These are phyloP conservation scores for Trichoderma koningii DNA, from an alignment of 2,329 filamentous ascomycete genomes.

Conservation along the genomic window DNA sequence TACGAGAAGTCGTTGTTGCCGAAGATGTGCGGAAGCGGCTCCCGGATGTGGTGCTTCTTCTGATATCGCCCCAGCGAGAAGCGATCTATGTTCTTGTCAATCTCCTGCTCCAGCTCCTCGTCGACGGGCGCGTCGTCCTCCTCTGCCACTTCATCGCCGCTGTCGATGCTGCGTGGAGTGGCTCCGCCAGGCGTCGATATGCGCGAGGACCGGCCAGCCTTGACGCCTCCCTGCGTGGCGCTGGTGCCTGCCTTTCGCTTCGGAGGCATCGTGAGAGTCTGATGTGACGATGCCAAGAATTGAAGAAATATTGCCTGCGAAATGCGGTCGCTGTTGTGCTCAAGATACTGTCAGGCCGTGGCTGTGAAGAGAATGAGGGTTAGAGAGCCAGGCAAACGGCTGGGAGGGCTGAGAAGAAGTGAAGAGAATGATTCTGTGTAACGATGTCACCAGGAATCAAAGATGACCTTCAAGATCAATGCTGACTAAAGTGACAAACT, in stretches of 20 bases:
- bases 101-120: constrained; percentile 54
- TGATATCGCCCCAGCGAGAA: constrained; percentile 59
- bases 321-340: constrained; percentile 26
- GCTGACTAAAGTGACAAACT: constrained; percentile 7
- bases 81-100: constrained; percentile 61
- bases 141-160: constrained; percentile 51
- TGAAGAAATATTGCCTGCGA: constrained; percentile 24
- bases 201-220: constrained; percentile 58
- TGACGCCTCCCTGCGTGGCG: constrained; percentile 51
- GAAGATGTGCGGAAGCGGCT: constrained; percentile 52
- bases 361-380: constrained; percentile 7
- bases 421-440: background rate
- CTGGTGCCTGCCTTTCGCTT: constrained; percentile 66
- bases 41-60: constrained; percentile 47
- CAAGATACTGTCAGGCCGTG: background rate
- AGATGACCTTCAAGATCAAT: background rate
- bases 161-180: constrained; percentile 61
- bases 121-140: constrained; percentile 56
- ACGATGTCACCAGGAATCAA: constrained; percentile 3
- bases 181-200: constrained; percentile 62
- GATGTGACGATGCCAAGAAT: background rate
- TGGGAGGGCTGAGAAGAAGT: background rate
- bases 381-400: constrained; percentile 12
- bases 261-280: constrained; percentile 57
- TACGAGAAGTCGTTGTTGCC: constrained; percentile 73